These are phyloP conservation scores for Beauveria australis DNA, from an alignment of 2,329 filamentous ascomycete species.

Conservation along the genomic window DNA sequence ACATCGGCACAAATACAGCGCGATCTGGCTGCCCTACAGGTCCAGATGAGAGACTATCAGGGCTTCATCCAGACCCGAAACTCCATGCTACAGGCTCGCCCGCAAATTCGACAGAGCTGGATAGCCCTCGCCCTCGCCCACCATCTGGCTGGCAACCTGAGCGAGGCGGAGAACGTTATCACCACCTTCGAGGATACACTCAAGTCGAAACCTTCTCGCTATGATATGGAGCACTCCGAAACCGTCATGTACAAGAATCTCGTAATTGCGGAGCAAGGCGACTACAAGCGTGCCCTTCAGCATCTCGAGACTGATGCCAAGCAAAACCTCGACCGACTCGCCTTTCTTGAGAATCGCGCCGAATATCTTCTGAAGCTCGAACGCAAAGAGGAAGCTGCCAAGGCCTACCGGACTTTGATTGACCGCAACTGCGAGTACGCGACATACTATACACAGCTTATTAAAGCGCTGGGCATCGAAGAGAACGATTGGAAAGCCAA, in stretches of 20 bases:
- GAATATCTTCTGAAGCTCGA: slow-evolving; percentile 74
- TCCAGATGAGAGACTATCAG: slow-evolving; percentile 92
- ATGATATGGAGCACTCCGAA: slow-evolving; percentile 88
- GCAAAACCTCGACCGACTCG: slow-evolving; percentile 72
- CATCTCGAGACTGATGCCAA: slow-evolving; percentile 75
- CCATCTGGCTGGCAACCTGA: slow-evolving; percentile 78
- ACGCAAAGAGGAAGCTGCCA: slow-evolving; percentile 69
- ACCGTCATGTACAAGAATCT: slow-evolving; percentile 91
- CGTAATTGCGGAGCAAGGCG: slow-evolving; percentile 84
- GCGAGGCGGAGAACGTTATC: slow-evolving; percentile 82
- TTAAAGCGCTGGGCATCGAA: slow-evolving; percentile 57
- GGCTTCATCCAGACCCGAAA: slow-evolving; percentile 87
- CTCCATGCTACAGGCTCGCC: slow-evolving; percentile 77
- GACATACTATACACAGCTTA: slow-evolving; percentile 73
- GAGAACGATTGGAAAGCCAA: slow-evolving; percentile 52
- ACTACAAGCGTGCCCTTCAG: slow-evolving; percentile 73
- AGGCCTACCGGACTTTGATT: slow-evolving; percentile 71
- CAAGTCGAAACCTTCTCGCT: slow-evolving; percentile 67
- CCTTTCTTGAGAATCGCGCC: slow-evolving; percentile 77
- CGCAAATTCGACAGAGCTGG: slow-evolving; percentile 85
- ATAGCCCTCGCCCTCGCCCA: slow-evolving; percentile 92
- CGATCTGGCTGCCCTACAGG: slow-evolving; percentile 84
- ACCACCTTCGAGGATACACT: slow-evolving; percentile 90
- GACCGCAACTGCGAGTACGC: slow-evolving; percentile 85
- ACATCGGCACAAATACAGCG: slow-evolving; percentile 89